Percentiles rank a stretch among this genome's conserved stretches.
These are phyloP conservation scores for Mycena metata DNA, from an alignment of 768 basidiomycete species.

Conservation along the genomic window DNA sequence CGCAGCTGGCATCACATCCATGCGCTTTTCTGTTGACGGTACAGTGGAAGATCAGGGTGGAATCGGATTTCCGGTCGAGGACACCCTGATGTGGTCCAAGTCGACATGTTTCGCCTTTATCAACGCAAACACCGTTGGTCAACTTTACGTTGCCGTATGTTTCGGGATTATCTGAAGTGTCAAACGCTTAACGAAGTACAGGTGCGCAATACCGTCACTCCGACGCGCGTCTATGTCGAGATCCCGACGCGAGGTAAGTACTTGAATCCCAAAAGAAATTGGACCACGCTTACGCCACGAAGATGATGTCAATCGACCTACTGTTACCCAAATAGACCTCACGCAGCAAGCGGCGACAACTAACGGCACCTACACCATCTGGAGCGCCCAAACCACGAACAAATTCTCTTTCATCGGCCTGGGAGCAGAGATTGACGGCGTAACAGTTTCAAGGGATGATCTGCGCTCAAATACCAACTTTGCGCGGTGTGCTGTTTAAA, in stretches of 20 bases:
- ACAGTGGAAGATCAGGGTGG: constrained; percentile 20
- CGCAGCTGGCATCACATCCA: background rate
- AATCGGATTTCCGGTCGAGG: constrained; percentile 9
- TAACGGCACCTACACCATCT: constrained; percentile 3
- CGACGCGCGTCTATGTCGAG: constrained; percentile 10
- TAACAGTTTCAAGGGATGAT: no score
- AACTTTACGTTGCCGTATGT: constrained; percentile 17
- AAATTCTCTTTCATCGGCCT: no score
- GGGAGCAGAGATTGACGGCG: no score
- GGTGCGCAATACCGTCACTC: constrained; percentile 15
- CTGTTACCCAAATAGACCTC: background rate
- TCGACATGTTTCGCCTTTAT: background rate
- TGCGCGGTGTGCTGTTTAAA: no score
- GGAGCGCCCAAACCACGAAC: background rate
- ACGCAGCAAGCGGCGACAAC: background rate
- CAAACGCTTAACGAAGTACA: background rate
- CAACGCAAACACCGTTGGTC: background rate
- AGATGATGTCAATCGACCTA: background rate
- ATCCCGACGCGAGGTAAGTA: no score
- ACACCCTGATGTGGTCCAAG: background rate
- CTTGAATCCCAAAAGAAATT: no score
- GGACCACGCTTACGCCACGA: background rate
- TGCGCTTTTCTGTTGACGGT: constrained; percentile 11
- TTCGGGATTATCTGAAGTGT: background rate
- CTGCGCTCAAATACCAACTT: no score